phyloP scores from a whole-genome alignment of 108 stramenopile genomes.

The Fistulifera pelliculosa region DNA sequence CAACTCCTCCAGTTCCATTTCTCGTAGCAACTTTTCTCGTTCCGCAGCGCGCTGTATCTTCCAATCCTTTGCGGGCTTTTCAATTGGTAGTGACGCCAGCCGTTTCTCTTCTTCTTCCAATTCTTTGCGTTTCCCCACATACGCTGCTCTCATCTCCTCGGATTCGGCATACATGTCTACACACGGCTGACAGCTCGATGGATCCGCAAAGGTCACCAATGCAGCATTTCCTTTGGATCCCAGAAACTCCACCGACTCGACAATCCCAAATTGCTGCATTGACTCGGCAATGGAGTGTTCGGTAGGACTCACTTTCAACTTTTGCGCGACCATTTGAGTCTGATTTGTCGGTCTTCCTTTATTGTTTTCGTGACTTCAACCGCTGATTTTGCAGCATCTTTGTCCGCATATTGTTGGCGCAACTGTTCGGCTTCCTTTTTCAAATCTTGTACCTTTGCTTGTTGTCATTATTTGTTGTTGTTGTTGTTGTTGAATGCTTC shows the following conservation, averaged over 20 bases:
- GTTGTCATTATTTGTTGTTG: conserved; percentile 16
- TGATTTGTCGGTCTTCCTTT: conserved; percentile 56
- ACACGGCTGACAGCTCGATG: conserved; percentile 54
- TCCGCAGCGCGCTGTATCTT: conserved; percentile 67
- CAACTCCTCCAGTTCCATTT: conserved; percentile 26
- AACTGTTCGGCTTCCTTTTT: conserved; percentile 51
- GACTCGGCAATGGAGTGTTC: conserved; percentile 45
- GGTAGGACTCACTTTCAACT: conserved; percentile 43
- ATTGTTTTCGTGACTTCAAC: conserved; percentile 19
- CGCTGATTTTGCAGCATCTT: conserved; percentile 33
- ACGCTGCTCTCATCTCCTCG: conserved; percentile 68
- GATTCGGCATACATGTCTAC: conserved; percentile 55
- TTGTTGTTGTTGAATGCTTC: not conserved
- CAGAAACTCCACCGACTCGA: conserved; percentile 63
- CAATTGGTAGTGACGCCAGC: conserved; percentile 4
- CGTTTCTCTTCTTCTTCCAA: conserved; percentile 18
- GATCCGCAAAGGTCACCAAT: conserved; percentile 53
- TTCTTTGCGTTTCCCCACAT: conserved; percentile 56
- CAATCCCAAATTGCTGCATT: conserved; percentile 49
- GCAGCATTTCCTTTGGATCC: conserved; percentile 75
- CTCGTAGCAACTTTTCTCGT: conserved; percentile 50
- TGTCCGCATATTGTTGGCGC: conserved; percentile 45
- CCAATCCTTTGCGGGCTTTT: conserved; percentile 27
- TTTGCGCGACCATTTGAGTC: conserved; percentile 81
- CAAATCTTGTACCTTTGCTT: conserved; percentile 40